Conservation (phyloP, 805 yeast genomes). For the Tetrapisispora iriomotensis region DNA sequence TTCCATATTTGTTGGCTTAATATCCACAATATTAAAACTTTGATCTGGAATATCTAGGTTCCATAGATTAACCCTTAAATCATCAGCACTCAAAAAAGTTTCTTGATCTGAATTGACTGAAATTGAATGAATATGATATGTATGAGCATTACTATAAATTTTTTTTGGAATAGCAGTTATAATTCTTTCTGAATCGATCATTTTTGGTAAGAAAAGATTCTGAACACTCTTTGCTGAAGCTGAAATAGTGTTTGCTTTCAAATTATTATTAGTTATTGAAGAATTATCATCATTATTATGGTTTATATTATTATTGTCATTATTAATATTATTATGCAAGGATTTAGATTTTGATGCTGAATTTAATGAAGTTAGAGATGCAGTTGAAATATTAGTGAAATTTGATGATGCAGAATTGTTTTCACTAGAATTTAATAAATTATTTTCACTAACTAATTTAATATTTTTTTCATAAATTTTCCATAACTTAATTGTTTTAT, state of each 20-base stretch:
- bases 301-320: constrained; percentile 5
- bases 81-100: constrained; percentile 88
- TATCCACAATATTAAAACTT: constrained; percentile 93
- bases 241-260: constrained; percentile 5
- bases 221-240: constrained; percentile 30
- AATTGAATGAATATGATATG: constrained; percentile 94
- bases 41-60: constrained; percentile 89
- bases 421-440: constrained; percentile 42
- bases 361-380: constrained; percentile 1
- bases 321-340: constrained; percentile 4
- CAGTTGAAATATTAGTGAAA: neutral
- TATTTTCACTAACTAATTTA: constrained; percentile 86
- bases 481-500: constrained; percentile 98
- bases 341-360: constrained; percentile 5
- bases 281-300: constrained; percentile 5
- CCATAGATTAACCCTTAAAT: constrained; percentile 92
- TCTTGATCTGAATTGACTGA: constrained; percentile 93
- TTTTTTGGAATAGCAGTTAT: constrained; percentile 91
- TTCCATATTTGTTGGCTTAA: constrained; percentile 97
- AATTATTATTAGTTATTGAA: constrained; percentile 8
- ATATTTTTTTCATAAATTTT: constrained; percentile 86
- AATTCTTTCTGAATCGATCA: constrained; percentile 89
- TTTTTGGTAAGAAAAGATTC: constrained; percentile 68
- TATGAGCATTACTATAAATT: constrained; percentile 91
- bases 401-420: constrained; percentile 2